phyloP scores from a whole-genome alignment of 805 yeast genomes.

The Ogataea ganodermae region DNA sequence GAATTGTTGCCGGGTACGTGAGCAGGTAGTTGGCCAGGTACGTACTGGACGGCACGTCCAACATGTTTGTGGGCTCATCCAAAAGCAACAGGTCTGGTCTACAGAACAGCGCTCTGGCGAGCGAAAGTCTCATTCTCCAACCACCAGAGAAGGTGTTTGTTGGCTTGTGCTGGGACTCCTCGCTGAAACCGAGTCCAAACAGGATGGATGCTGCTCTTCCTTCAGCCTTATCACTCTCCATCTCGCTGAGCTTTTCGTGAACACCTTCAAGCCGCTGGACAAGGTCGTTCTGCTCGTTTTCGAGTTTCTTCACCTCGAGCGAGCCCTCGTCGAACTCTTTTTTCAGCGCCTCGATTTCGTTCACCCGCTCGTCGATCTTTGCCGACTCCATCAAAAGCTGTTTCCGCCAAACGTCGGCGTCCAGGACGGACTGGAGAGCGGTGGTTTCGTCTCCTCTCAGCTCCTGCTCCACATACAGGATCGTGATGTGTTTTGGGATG shows the following conservation, averaged over 20 bases:
- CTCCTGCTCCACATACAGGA: slow-evolving; percentile 97
- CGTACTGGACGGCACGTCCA: slow-evolving; percentile 99
- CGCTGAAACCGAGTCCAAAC: slow-evolving; percentile 90
- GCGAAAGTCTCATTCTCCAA: slow-evolving; percentile 99
- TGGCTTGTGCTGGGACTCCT: slow-evolving; percentile 77
- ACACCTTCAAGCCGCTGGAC: slow-evolving; percentile 77
- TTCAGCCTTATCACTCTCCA: slow-evolving; percentile 98
- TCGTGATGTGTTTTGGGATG: slow-evolving; percentile 93
- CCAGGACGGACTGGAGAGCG: slow-evolving; percentile 94
- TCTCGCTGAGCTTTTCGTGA: slow-evolving; percentile 79
- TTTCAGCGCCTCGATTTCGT: slow-evolving; percentile 70
- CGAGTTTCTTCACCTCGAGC: slow-evolving; percentile 73
- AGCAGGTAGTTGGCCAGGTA: slow-evolving; percentile 88
- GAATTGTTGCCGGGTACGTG: slow-evolving; percentile 86
- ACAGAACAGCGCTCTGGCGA: slow-evolving; percentile 97
- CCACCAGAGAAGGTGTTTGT: slow-evolving; percentile 98
- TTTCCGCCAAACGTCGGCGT: slow-evolving; percentile 99
- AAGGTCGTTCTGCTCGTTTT: slow-evolving; percentile 86
- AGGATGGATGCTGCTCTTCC: slow-evolving; percentile 93
- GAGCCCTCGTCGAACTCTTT: slow-evolving; percentile 75
- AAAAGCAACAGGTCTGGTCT: slow-evolving; percentile 89
- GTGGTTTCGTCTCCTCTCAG: slow-evolving; percentile 87
- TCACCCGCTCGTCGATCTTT: slow-evolving; percentile 70
- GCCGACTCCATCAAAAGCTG: slow-evolving; percentile 76
- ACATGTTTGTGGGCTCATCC: slow-evolving; percentile 99